A percentile compares a stretch with the other conserved stretches of the same genome.
These are phyloP conservation scores for Beverwykella pulmonaria DNA, from an alignment of 495 filamentous ascomycete species.

Conservation along the genomic window DNA sequence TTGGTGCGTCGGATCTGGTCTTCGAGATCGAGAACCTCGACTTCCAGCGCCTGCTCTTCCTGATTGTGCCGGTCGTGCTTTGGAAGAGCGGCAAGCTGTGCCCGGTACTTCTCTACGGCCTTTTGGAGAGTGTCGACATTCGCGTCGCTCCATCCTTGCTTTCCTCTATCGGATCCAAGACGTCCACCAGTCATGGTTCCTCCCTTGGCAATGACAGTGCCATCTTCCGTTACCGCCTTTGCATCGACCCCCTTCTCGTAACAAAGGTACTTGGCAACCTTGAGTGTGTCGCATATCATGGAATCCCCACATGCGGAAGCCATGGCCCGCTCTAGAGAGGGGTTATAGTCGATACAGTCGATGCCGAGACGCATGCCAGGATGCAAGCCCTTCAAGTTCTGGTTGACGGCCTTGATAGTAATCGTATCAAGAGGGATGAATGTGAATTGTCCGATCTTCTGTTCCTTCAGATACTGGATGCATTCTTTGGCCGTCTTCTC, in stretches of 20 bases:
- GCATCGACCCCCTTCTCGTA: slow-evolving; percentile 84
- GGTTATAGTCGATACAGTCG: slow-evolving; percentile 93
- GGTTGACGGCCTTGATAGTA: slow-evolving; percentile 84
- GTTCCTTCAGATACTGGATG: slow-evolving; percentile 90
- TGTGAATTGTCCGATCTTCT: slow-evolving; percentile 79
- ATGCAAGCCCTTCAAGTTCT: slow-evolving; percentile 85
- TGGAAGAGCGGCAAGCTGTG: slow-evolving; percentile 74
- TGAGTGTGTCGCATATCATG: slow-evolving; percentile 88
- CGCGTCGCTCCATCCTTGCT: slow-evolving; percentile 82
- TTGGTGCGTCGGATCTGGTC: slow-evolving; percentile 70
- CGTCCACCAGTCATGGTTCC: slow-evolving; percentile 96
- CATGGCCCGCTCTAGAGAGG: slow-evolving; percentile 84
- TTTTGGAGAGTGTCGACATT: slow-evolving; percentile 80
- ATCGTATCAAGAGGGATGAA: slow-evolving; percentile 98
- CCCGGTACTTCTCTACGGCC: slow-evolving; percentile 68
- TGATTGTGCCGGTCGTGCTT: slow-evolving; percentile 69
- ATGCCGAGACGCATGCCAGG: slow-evolving; percentile 86
- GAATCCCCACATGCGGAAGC: slow-evolving; percentile 92
- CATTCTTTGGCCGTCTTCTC: slow-evolving; percentile 93
- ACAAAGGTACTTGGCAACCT: slow-evolving; percentile 84
- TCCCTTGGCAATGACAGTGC: slow-evolving; percentile 93
- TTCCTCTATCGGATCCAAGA: slow-evolving; percentile 68
- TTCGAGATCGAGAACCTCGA: slow-evolving; percentile 81
- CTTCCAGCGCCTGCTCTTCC: slow-evolving; percentile 78
- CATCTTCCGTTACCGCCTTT: slow-evolving; percentile 91